Conservation (phyloP, 805 yeast species). For the Candida incommunis region DNA sequence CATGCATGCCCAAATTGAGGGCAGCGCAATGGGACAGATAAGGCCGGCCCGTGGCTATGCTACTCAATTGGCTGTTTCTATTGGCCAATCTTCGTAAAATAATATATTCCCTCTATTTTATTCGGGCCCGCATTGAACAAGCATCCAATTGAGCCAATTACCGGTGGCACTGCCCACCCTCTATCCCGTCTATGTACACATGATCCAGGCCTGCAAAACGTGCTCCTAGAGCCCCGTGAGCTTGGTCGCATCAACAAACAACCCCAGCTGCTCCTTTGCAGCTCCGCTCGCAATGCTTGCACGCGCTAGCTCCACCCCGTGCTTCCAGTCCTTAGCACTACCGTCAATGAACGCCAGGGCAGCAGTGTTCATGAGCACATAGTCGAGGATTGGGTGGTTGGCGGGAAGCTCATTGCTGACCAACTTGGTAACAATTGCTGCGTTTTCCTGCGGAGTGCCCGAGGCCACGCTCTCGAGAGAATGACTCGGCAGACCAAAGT, state of each 20-base stretch:
- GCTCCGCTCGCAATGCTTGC: constrained; percentile 51
- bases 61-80: too few species aligned
- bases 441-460: constrained; percentile 82
- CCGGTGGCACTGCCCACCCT: too few species aligned
- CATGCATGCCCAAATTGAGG: too few species aligned
- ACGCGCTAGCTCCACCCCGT: constrained; percentile 66
- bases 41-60: too few species aligned
- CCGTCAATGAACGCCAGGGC: constrained; percentile 77
- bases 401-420: constrained; percentile 29
- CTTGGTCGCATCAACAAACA: constrained; percentile 32
- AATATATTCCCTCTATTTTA: too few species aligned
- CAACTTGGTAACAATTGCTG: constrained; percentile 37
- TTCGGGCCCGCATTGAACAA: too few species aligned
- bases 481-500: constrained; percentile 73
- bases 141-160: too few species aligned
- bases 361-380: constrained; percentile 79
- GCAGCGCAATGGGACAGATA: too few species aligned
- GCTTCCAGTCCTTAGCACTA: constrained; percentile 45
- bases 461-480: constrained; percentile 53
- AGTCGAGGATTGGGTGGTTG: constrained; percentile 59
- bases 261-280: constrained; percentile 46
- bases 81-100: too few species aligned
- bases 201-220: too few species aligned
- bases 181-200: too few species aligned
- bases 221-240: too few species aligned